phyloP scores from a whole-genome alignment of 805 yeast species.

The Metschnikowia cubensis region DNA sequence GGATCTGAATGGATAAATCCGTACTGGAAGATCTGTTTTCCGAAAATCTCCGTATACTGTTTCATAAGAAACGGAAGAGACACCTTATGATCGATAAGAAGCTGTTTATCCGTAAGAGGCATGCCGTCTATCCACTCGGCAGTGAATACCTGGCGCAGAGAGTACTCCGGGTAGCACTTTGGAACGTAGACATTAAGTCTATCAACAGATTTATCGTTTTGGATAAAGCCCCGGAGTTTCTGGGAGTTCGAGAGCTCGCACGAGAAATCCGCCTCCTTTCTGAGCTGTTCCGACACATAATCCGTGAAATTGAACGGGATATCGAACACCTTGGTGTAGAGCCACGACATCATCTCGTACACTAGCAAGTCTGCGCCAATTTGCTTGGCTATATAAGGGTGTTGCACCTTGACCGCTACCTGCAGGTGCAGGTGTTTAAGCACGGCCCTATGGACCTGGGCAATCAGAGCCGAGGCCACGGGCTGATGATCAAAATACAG shows the following conservation, averaged over 20 bases:
- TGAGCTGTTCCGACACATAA: slow-evolving; percentile 55
- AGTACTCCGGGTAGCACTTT: slow-evolving; percentile 38
- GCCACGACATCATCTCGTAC: slow-evolving; percentile 47
- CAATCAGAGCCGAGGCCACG: slow-evolving; percentile 71
- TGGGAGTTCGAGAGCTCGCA: slow-evolving; percentile 54
- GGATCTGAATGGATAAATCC: slow-evolving; percentile 74
- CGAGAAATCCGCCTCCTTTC: slow-evolving; percentile 58
- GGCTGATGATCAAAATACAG: slow-evolving; percentile 50
- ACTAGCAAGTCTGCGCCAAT: slow-evolving; percentile 57
- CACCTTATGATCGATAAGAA: slow-evolving; percentile 37
- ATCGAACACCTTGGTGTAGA: slow-evolving; percentile 57
- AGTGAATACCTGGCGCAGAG: slow-evolving; percentile 51
- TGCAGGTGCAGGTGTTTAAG: slow-evolving; percentile 40
- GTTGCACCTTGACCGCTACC: slow-evolving; percentile 69
- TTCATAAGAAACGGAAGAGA: slow-evolving; percentile 43
- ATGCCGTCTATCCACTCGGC: slow-evolving; percentile 80
- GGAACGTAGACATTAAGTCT: slow-evolving; percentile 54
- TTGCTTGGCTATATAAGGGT: slow-evolving; percentile 57
- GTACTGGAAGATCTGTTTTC: slow-evolving; percentile 60
- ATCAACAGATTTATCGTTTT: slow-evolving; percentile 38
- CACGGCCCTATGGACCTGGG: slow-evolving; percentile 60
- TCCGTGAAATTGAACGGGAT: slow-evolving; percentile 57
- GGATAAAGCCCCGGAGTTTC: slow-evolving; percentile 34
- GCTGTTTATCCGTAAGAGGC: slow-evolving; percentile 45
- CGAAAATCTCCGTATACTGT: slow-evolving; percentile 48